These are phyloP conservation scores for Camellia japonica DNA, from an alignment of 148 eudicot genomes.

Conservation along the genomic window DNA sequence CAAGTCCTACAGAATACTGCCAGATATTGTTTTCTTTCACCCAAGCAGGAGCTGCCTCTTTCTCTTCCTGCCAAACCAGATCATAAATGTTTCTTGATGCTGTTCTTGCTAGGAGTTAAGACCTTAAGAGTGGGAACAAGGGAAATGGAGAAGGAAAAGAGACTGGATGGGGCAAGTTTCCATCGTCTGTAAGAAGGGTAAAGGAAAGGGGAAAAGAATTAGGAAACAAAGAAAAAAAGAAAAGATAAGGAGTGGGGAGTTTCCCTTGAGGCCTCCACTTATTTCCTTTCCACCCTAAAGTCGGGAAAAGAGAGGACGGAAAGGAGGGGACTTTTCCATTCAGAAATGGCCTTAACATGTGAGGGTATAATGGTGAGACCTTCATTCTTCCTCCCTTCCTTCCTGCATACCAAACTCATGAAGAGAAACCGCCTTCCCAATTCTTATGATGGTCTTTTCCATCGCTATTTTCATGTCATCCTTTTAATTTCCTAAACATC, in stretches of 20 bases:
- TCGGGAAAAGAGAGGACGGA: background rate
- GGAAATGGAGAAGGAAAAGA: background rate
- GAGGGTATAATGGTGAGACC: background rate
- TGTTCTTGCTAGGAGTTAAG: background rate
- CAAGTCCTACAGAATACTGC: background rate
- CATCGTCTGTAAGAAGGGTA: background rate
- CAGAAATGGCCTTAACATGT: background rate
- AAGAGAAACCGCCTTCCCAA: background rate
- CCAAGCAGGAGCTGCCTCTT: background rate
- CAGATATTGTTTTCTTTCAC: background rate
- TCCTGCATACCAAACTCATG: background rate
- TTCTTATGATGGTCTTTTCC: background rate
- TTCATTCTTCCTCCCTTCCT: background rate
- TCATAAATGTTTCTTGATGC: constrained; percentile 1
- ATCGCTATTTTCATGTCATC: background rate
- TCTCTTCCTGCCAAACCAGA: background rate
- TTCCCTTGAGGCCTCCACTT: background rate
- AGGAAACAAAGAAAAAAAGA: background rate
- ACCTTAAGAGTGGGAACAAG: background rate
- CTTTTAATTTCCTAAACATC: background rate
- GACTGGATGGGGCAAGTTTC: background rate
- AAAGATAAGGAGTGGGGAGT: background rate
- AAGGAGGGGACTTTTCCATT: background rate
- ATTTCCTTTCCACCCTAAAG: background rate
- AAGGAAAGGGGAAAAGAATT: background rate